These are phyloP conservation scores for Solanum corneliomulleri DNA, from an alignment of 257 asterid genomes.

Conservation along the genomic window DNA sequence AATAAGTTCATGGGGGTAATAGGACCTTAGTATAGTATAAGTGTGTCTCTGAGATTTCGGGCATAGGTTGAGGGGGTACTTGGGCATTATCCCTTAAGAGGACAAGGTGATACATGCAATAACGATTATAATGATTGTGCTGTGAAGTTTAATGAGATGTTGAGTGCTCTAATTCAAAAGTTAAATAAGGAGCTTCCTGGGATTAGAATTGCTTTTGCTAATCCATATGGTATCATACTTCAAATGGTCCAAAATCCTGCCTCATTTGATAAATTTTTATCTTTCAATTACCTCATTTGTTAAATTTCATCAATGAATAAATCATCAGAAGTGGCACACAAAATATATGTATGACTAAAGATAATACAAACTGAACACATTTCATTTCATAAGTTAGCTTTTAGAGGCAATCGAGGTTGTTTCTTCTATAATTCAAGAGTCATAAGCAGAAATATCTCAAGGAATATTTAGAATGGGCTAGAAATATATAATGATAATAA, in stretches of 20 bases:
- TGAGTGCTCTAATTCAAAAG: slow-evolving; percentile 31
- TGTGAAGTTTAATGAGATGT: slow-evolving; percentile 31
- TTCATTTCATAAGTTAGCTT: not conserved
- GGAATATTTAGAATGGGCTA: rapidly evolving
- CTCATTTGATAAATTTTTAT: slow-evolving; percentile 33
- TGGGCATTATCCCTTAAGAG: too few species aligned
- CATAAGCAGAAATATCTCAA: not conserved
- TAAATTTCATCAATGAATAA: too few species aligned
- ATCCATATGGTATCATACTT: slow-evolving; percentile 38
- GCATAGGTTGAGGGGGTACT: too few species aligned
- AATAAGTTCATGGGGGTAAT: too few species aligned
- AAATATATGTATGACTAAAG: not conserved
- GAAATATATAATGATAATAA: too few species aligned
- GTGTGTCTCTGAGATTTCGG: too few species aligned
- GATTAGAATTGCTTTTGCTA: slow-evolving; percentile 36
- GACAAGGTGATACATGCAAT: slow-evolving; percentile 50
- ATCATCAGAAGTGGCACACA: not conserved
- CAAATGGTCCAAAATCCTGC: slow-evolving; percentile 53
- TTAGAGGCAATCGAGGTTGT: not conserved
- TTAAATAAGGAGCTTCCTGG: slow-evolving; percentile 50
- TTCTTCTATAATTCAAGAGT: not conserved
- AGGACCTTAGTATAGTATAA: too few species aligned
- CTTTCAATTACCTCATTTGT: not conserved
- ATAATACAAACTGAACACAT: not conserved
- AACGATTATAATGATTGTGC: slow-evolving; percentile 57